These are phyloP conservation scores for Penicillium sp. DNA, from an alignment of 2,329 filamentous ascomycete species.

Conservation along the genomic window DNA sequence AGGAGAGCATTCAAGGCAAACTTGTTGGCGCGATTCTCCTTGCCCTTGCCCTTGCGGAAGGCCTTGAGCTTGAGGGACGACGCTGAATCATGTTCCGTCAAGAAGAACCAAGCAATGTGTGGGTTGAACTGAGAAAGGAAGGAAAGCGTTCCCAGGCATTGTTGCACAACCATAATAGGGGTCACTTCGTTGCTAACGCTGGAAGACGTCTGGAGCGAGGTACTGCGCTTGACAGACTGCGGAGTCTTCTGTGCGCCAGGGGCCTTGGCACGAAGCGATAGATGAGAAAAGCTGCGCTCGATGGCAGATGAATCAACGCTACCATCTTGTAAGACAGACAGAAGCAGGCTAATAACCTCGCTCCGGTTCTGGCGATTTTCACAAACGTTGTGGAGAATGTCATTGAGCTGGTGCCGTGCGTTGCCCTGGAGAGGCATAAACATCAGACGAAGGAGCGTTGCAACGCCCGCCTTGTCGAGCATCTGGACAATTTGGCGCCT, in stretches of 20 bases:
- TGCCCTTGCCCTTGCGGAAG: slow-evolving; percentile 81
- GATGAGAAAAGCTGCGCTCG: slow-evolving; percentile 89
- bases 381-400: slow-evolving; percentile 85
- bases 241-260: slow-evolving; percentile 76
- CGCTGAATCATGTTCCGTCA: slow-evolving; percentile 86
- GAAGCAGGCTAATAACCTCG: slow-evolving; percentile 86
- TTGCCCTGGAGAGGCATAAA: slow-evolving; percentile 91
- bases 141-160: slow-evolving; percentile 82
- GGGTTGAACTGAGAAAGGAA: slow-evolving; percentile 81
- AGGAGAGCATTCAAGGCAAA: slow-evolving; percentile 91
- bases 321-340: slow-evolving; percentile 93
- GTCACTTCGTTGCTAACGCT: slow-evolving; percentile 79
- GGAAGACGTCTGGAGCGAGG: slow-evolving; percentile 58
- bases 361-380: slow-evolving; percentile 95
- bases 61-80: slow-evolving; percentile 72
- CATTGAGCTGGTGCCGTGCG: slow-evolving; percentile 77
- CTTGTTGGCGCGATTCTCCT: slow-evolving; percentile 78
- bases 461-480: slow-evolving; percentile 92
- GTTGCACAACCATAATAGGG: slow-evolving; percentile 90
- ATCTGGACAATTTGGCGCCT: slow-evolving; percentile 88
- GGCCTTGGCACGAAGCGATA: slow-evolving; percentile 87
- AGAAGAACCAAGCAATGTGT: slow-evolving; percentile 85
- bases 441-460: slow-evolving; percentile 96
- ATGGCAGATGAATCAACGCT: slow-evolving; percentile 90
- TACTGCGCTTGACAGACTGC: slow-evolving; percentile 71